A percentile compares a stretch with the other conserved stretches of the same genome.
phyloP scores from a whole-genome alignment of 2,329 filamentous ascomycete genomes.

The Stemphylium lycopersici region DNA sequence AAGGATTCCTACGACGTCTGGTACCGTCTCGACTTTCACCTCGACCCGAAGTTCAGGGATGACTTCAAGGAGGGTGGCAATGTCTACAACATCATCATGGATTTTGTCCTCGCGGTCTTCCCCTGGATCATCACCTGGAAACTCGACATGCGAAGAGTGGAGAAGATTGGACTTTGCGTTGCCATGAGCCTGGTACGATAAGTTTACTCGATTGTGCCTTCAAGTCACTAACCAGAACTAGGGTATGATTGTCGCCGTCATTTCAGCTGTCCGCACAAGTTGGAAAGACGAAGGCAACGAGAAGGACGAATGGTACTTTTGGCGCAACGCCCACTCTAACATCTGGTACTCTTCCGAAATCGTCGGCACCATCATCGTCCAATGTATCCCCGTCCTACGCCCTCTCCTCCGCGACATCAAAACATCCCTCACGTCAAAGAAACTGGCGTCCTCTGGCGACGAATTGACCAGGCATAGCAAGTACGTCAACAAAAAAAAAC shows the following conservation, averaged over 20 bases:
- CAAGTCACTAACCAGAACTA: slow-evolving; percentile 8
- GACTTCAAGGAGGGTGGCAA: slow-evolving; percentile 60
- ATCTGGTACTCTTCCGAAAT: slow-evolving; percentile 61
- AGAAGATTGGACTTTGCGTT: slow-evolving; percentile 58
- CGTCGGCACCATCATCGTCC: slow-evolving; percentile 61
- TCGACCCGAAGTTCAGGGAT: slow-evolving; percentile 49
- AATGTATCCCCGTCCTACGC: slow-evolving; percentile 60
- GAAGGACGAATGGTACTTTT: slow-evolving; percentile 56
- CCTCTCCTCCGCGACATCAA: slow-evolving; percentile 55
- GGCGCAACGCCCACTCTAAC: slow-evolving; percentile 55
- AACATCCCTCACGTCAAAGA: slow-evolving; percentile 47
- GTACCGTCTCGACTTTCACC: slow-evolving; percentile 57
- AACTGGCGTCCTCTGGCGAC: slow-evolving; percentile 26
- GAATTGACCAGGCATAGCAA: slow-evolving; percentile 24
- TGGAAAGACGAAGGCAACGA: slow-evolving; percentile 60
- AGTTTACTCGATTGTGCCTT: not conserved
- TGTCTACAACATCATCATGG: slow-evolving; percentile 62
- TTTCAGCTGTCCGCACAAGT: slow-evolving; percentile 55
- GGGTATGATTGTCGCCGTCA: slow-evolving; percentile 58
- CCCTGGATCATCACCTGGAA: slow-evolving; percentile 59
- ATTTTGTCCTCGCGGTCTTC: slow-evolving; percentile 58
- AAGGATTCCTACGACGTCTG: slow-evolving; percentile 54
- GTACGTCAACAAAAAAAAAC: slow-evolving; percentile 6
- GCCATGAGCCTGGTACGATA: slow-evolving; percentile 55
- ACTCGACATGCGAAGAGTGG: slow-evolving; percentile 55